phyloP scores from a whole-genome alignment of 495 filamentous ascomycete species.

The Aspergillus mulundensis region DNA sequence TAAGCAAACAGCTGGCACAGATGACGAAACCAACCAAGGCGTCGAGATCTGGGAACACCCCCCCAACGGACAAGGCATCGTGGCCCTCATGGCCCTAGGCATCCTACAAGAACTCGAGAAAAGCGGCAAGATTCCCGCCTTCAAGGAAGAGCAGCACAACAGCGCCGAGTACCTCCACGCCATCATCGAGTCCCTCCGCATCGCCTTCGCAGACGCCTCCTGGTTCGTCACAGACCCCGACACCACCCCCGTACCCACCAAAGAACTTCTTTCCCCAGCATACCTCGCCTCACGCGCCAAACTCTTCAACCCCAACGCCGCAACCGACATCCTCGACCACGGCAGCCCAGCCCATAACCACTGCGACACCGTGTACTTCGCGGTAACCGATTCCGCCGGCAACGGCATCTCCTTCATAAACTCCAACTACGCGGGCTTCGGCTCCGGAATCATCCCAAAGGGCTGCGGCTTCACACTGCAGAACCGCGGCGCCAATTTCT shows the following conservation, averaged over 20 bases:
- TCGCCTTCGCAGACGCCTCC: slow-evolving; percentile 84
- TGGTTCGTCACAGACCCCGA: slow-evolving; percentile 90
- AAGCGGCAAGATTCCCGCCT: slow-evolving; percentile 65
- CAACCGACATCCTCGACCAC: slow-evolving; percentile 55
- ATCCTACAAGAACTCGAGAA: slow-evolving; percentile 82
- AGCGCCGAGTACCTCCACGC: slow-evolving; percentile 77
- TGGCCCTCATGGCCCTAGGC: slow-evolving; percentile 89
- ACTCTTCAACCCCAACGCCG: slow-evolving; percentile 59
- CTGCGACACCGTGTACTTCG: slow-evolving; percentile 92
- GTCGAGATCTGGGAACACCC: slow-evolving; percentile 94
- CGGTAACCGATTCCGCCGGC: slow-evolving; percentile 70
- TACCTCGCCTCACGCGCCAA: slow-evolving; percentile 69
- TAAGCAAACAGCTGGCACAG: slow-evolving; percentile 40
- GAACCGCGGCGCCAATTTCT: slow-evolving; percentile 88
- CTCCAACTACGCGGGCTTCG: slow-evolving; percentile 89
- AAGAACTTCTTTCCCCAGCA: slow-evolving; percentile 52
- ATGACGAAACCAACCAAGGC: slow-evolving; percentile 47
- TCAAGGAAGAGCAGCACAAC: slow-evolving; percentile 68
- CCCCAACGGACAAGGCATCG: slow-evolving; percentile 96
- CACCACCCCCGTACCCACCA: slow-evolving; percentile 58
- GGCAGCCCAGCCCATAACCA: slow-evolving; percentile 66
- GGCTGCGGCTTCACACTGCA: slow-evolving; percentile 90
- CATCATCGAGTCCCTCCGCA: slow-evolving; percentile 82
- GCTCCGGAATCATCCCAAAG: slow-evolving; percentile 76
- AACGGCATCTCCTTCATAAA: slow-evolving; percentile 97